Percentiles rank a stretch among this genome's conserved stretches.
Conservation (phyloP, 495 filamentous ascomycete genomes). For the Neurospora pannonica region DNA sequence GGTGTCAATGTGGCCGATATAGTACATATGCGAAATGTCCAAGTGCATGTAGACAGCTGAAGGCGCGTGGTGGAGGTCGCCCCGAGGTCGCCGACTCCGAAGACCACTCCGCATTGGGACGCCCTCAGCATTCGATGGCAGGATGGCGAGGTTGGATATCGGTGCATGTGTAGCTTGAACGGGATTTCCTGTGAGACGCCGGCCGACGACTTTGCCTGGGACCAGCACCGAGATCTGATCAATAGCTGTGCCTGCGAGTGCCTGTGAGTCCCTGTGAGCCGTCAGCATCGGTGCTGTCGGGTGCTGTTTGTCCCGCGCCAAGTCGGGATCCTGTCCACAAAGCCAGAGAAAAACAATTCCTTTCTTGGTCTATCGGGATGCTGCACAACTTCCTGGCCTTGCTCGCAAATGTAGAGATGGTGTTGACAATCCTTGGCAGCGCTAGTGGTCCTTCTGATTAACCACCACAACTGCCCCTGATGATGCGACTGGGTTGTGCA, state of each 20-base stretch:
- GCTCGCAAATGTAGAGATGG: not conserved
- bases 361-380: not conserved
- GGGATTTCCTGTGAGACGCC: not conserved
- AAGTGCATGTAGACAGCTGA: not conserved
- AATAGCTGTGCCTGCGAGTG: not conserved
- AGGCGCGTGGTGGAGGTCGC: not conserved
- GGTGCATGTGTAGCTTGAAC: not conserved
- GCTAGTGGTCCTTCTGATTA: not conserved
- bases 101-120: not conserved
- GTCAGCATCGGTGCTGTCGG: not conserved
- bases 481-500: not conserved
- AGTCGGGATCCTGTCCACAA: not conserved
- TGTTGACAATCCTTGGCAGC: not conserved
- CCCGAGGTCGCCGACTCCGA: not conserved
- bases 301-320: not conserved
- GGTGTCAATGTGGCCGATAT: not conserved
- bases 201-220: not conserved
- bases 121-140: not conserved
- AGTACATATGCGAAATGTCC: not conserved
- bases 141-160: not conserved
- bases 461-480: not conserved
- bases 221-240: not conserved
- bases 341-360: not conserved
- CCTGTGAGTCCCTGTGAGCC: not conserved
- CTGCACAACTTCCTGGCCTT: not conserved